A percentile compares a stretch with the other conserved stretches of the same genome.
Conservation (phyloP, 2,329 filamentous ascomycete species). For the Botryosphaeria agaves region DNA sequence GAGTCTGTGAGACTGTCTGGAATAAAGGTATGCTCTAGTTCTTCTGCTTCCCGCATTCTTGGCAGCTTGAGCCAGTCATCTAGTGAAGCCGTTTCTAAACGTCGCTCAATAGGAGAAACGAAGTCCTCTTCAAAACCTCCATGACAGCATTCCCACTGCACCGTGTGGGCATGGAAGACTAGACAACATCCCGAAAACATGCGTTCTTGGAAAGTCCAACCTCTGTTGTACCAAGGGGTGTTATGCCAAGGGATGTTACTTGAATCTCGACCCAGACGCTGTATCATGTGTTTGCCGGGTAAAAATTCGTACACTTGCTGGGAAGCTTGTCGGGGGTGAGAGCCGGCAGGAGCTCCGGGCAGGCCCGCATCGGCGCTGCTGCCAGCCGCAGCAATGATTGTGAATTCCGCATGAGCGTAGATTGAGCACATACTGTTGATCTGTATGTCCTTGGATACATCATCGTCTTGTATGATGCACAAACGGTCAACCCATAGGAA, state of each 20-base stretch:
- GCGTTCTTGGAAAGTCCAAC: constrained; percentile 8
- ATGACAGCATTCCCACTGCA: neutral
- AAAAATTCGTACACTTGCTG: neutral
- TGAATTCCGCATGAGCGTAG: neutral
- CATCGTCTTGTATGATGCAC: constrained; percentile 1
- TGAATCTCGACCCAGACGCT: neutral
- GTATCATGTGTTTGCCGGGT: neutral
- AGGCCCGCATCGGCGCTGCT: neutral
- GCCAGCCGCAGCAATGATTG: constrained; percentile 1
- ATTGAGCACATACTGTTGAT: constrained; percentile 1
- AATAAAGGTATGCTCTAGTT: no score
- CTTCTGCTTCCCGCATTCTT: no score
- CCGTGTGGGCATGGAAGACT: constrained; percentile 1
- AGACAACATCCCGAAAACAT: constrained; percentile 6
- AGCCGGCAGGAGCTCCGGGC: neutral
- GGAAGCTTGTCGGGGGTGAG: neutral
- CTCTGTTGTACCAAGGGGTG: constrained; percentile 4
- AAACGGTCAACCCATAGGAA: constrained; percentile 1
- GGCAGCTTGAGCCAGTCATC: neutral
- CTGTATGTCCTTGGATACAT: neutral
- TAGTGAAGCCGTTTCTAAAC: neutral
- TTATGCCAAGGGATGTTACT: neutral
- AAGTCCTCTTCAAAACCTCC: neutral
- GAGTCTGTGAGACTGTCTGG: no score
- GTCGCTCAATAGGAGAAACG: no score